Evolutionary conservation across 1,139 yeast species (phyloP), one percentile per base, ranked within the genome.

Genomic region (Suhomyces coccinellae): DNA sequence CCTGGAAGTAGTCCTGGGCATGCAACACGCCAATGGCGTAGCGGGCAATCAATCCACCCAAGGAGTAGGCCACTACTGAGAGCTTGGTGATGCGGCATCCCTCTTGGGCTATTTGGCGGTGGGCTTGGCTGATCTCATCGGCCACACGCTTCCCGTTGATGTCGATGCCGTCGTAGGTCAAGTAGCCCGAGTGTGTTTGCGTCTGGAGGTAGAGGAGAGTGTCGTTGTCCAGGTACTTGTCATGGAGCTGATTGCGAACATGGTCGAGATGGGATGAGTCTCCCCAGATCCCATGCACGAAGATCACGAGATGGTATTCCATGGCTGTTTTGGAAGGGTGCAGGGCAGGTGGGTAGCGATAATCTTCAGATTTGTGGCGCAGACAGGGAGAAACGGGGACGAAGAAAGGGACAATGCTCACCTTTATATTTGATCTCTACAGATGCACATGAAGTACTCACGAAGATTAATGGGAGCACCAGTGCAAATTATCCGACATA

Each of bases 261-360:
- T 86, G 85, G 43, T 73, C 76, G 63, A 88, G 79, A 56, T 88
- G 95, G 43, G 77, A 66, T 7, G 80, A 69, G 46, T 82, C 80
- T 2, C 96, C 96, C 96, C 96, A 87, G 37, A 88, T 74, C 0
- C 96, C 96, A 65, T 87, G 96, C 42, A 85, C 87, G 20, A 88
- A 71, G 3, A 87, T 80, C 9, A 87, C 77, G 38, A 87, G 70
- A 62, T 87, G 95, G 27, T 36, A 36, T 20, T 39, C 44, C 29
- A 36, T 38, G 42, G 11, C 24, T 5, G 24, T 5, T 20, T 4
- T 20, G 24, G 24, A 20, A 9, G 24, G 24, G 24, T 20, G 24
- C 24, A 20, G 24, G 24, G 24, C 24, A 20, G 8, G 7, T 20
- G 5, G 24, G 24, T 9, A 20, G 24, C 24, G 24, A 5, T 20